phyloP scores from a whole-genome alignment of 495 filamentous ascomycete species.

The Podospora anserina region DNA sequence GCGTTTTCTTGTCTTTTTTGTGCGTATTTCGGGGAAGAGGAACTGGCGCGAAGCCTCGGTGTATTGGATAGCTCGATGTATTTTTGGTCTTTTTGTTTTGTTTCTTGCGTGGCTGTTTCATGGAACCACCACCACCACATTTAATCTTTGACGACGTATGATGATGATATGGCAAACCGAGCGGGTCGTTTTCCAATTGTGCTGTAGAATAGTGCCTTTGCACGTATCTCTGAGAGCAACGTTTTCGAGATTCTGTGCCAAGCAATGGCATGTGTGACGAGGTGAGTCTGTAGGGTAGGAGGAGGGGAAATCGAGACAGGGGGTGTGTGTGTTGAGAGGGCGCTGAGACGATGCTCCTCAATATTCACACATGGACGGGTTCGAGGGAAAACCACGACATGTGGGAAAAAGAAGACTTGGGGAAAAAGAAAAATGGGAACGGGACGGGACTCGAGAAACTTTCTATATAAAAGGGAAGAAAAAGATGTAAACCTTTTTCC shows the following conservation, averaged over 20 bases:
- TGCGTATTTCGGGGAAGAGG: background rate
- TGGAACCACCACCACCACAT: background rate
- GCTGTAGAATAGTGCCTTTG: background rate
- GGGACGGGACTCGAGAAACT: background rate
- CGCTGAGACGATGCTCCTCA: background rate
- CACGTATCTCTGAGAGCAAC: background rate
- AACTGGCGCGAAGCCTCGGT: conserved; percentile 10
- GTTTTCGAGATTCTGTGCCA: background rate
- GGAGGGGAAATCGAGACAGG: background rate
- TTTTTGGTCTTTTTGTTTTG: background rate
- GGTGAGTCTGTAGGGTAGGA: background rate
- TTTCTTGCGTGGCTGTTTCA: background rate
- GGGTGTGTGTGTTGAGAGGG: background rate
- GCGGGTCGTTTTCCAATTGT: background rate
- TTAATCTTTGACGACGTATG: conserved; percentile 8
- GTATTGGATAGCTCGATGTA: background rate
- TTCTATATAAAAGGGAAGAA: background rate
- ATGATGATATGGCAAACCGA: background rate
- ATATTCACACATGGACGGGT: background rate
- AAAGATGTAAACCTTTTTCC: conserved; percentile 27
- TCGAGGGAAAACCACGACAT: background rate
- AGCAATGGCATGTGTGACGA: background rate
- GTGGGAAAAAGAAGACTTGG: background rate
- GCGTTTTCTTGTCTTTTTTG: conserved; percentile 8
- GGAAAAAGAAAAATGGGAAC: conserved; percentile 9